Evolutionary conservation across 371 early-diverging fungal species (phyloP).

Genomic region (Syncephalastrum sp.): DNA sequence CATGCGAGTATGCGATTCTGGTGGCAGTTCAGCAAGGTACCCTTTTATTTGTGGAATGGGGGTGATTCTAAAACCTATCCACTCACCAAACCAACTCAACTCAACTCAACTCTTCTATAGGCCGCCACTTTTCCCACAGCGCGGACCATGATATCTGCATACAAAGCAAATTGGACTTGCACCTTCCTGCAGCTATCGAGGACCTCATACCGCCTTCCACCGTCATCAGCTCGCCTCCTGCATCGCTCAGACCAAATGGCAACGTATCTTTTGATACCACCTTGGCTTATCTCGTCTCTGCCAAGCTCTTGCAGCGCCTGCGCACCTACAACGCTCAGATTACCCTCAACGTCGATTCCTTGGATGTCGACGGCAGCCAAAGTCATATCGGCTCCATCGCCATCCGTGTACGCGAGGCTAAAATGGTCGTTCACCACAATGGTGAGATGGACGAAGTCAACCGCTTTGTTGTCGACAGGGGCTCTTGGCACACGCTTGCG

Average conservation of each 20-base stretch:
- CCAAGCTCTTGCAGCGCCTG: slow-evolving; percentile 38
- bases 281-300: slow-evolving; percentile 42
- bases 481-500: slow-evolving; percentile 29
- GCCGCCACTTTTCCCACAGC: slow-evolving; percentile 34
- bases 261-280: slow-evolving; percentile 29
- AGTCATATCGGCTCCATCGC: slow-evolving; percentile 13
- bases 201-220: slow-evolving; percentile 47
- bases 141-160: slow-evolving; percentile 31
- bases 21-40: slow-evolving; percentile 47
- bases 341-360: slow-evolving; percentile 16
- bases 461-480: slow-evolving; percentile 43
- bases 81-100: background rate
- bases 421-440: slow-evolving; percentile 36
- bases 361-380: slow-evolving; percentile 14
- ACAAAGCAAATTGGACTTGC: slow-evolving; percentile 42
- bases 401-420: slow-evolving; percentile 33
- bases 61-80: slow-evolving; percentile 4
- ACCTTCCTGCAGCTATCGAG: slow-evolving; percentile 40
- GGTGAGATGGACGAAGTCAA: slow-evolving; percentile 38
- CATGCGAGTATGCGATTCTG: slow-evolving; percentile 50
- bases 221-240: slow-evolving; percentile 26
- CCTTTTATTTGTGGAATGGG: slow-evolving; percentile 2
- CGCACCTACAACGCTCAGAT: slow-evolving; percentile 33
- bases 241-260: slow-evolving; percentile 25
- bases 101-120: slow-evolving; percentile 13